Base-by-base conservation (phyloP, 164 flowering plant species). In the Malania oleifera region DNA sequence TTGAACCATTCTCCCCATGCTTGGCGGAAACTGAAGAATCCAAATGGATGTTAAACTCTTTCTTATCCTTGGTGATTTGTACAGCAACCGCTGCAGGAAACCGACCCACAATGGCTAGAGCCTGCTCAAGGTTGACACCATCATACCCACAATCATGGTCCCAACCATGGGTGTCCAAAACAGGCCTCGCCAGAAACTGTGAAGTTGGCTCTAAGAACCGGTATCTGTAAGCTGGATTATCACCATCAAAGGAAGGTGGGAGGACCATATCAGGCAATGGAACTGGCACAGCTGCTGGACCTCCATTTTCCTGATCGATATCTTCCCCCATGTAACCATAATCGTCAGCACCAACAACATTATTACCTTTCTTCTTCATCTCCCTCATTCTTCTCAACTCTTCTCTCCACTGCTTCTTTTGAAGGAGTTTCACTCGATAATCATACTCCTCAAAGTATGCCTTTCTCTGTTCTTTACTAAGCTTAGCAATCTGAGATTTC, bases 91-190 rank as follows among this genome's bases (percentile, higher is more conserved):
- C 77, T 29, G 80, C 81, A 2, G 98, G 96, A 57, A 82, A 87
- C 25, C 55, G 74, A 44, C 69, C 68, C 0, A 75, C 77, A 38
- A 90, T 71, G 27, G 86, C 96, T 7, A 84, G 75, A 63, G 54
- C 83, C 61, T 82, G 78, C 70, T 90, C 97, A 14, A 93, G 67
- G 69, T 82, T 87, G 60, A 93, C 95, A 37, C 97, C 97, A 64
- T 90, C 96, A 60, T 90, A 87, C 22, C 98, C 98, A 66, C 87
- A 84, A 55, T 93, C 98, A 63, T 90, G 98, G 66, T 93, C 98
- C 98, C 98, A 93, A 6, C 95, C 93, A 68, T 87, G 95, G 27
- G 81, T 74, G 71, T 93, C 97, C 61, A 90, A 59, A 53, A 93
- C 97, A 7, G 98, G 98, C 72, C 98, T 72, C 6, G 82, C 86